Evolutionary conservation across 768 basidiomycete genomes (phyloP), one percentile per base, ranked within the genome.

Genomic region (Phylloporus arenicola): DNA sequence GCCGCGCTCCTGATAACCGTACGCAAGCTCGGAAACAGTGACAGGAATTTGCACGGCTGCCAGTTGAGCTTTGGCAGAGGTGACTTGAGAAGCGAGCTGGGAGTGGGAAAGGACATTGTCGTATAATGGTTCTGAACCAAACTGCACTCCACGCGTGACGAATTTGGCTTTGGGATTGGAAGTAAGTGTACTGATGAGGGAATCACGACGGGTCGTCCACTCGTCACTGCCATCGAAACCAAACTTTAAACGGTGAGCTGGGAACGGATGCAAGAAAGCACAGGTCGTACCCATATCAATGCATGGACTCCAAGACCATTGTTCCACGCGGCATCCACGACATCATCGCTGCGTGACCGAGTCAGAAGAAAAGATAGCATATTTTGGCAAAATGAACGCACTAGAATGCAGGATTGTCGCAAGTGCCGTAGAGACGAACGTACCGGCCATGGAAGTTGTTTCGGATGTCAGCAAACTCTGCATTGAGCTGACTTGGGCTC

Each of bases 221-320:
- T 75, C 58, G 55, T 79, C 61, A 27, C 54, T 47, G n/a, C 69
- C 70, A 45, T 64, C 53, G 39, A 71, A 72, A 35, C 71, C 70
- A 55, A 72, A 73, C 72, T 72, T 27, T 5, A 9, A 3, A 27
- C 14, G 14, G 2, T 58, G 35, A 55, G 27, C 3, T 1, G 45
- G 14, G 14, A 40, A 34, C 17, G 10, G 3, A 46, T 16, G 10
- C 11, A 2, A 25, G 11, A 24, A 31, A n/a, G 43, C 13, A 33
- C 13, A 24, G n/a, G 39, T 43, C 75, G 57, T 59, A 84, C 84
- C 85, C 84, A 88, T 53, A 88, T 79, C 17, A 87, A 68, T 14
- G 84, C 83, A 53, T 88, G 85, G 6, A 88, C 82, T 40, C 86
- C 85, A 24, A 88, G 64, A n/a, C 77, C 72, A 30, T 79, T 80